A percentile compares a stretch with the other conserved stretches of the same genome.
phyloP scores from a whole-genome alignment of 768 basidiomycete genomes.

The Cystofilobasidium macerans region DNA sequence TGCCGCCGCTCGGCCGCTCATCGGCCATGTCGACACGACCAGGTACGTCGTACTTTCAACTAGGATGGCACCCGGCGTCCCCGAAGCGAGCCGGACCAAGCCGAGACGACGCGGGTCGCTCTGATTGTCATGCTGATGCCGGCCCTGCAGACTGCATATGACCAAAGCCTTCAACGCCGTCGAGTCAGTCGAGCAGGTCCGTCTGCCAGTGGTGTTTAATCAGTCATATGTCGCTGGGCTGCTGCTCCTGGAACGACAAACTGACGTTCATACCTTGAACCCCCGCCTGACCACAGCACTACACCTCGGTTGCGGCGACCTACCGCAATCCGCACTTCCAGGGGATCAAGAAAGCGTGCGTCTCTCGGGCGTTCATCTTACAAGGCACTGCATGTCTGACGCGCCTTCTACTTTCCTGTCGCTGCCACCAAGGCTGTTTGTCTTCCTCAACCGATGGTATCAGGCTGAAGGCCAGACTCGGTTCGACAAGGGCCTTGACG shows the following conservation, averaged over 20 bases:
- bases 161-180: conserved; percentile 6
- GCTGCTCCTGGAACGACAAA: too few relatives aligned
- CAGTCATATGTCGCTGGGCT: too few relatives aligned
- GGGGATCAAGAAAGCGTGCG: conserved; percentile 20
- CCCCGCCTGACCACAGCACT: not conserved
- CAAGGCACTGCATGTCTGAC: not conserved
- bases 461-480: conserved; percentile 39
- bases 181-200: conserved; percentile 5
- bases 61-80: not conserved
- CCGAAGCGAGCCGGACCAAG: too few relatives aligned
- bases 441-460: conserved; percentile 38
- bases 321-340: conserved; percentile 18
- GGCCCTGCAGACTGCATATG: not conserved
- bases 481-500: conserved; percentile 12
- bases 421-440: conserved; percentile 16
- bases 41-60: not conserved
- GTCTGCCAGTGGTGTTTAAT: too few relatives aligned
- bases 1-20: not conserved
- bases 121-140: not conserved
- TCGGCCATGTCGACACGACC: not conserved
- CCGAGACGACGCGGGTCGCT: too few relatives aligned
- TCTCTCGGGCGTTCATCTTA: too few relatives aligned
- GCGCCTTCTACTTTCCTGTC: not conserved
- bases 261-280: too few relatives aligned
- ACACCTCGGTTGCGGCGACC: not conserved